These are phyloP conservation scores for Glarea lozoyensis DNA, from an alignment of 495 filamentous ascomycete genomes.

Conservation along the genomic window DNA sequence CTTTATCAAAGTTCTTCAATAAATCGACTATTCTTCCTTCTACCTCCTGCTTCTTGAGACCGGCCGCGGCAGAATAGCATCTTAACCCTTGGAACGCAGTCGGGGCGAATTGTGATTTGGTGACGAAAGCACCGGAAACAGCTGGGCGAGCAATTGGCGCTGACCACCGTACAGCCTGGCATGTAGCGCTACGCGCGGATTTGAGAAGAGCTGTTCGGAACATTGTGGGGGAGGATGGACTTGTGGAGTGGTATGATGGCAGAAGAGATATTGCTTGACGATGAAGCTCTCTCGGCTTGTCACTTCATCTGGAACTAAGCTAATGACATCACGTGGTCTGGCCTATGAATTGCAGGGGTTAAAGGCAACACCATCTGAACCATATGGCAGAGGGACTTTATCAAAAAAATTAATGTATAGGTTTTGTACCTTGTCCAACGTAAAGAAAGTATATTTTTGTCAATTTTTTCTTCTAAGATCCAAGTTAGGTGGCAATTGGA, in stretches of 20 bases:
- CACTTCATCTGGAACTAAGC: too few species aligned
- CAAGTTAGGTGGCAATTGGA: conserved; percentile 10
- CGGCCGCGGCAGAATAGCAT: conserved; percentile 77
- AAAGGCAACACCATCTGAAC: too few species aligned
- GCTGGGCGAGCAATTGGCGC: conserved; percentile 47
- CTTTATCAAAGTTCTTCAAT: conserved; percentile 95
- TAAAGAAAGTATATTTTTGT: too few species aligned
- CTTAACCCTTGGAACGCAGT: conserved; percentile 51
- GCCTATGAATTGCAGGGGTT: too few species aligned
- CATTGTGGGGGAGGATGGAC: conserved; percentile 47
- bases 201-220: conserved; percentile 77
- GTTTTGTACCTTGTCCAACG: too few species aligned
- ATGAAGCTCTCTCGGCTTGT: conserved; percentile 14
- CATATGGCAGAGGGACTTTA: too few species aligned
- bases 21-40: conserved; percentile 89
- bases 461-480: too few species aligned
- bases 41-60: conserved; percentile 71
- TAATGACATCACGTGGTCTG: too few species aligned
- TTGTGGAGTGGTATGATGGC: too few species aligned
- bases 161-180: conserved; percentile 44
- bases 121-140: conserved; percentile 39
- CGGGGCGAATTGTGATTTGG: conserved; percentile 46
- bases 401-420: too few species aligned
- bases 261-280: too few species aligned
- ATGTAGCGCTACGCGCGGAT: conserved; percentile 42